These are phyloP conservation scores for Fusarium nisikadoi DNA, from an alignment of 2,329 filamentous ascomycete genomes.

Conservation along the genomic window DNA sequence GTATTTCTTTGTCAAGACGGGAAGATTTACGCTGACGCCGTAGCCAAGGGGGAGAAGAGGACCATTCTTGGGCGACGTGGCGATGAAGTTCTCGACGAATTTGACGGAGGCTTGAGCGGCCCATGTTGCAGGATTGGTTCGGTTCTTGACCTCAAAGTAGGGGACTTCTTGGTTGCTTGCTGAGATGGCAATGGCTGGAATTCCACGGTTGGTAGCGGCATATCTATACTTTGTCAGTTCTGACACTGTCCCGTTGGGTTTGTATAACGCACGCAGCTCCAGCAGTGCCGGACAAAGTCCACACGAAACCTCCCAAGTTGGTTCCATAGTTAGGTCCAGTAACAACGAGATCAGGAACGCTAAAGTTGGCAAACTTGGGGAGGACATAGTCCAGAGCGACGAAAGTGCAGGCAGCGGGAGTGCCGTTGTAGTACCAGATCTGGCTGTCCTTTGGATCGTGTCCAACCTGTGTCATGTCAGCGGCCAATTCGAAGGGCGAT, in stretches of 20 bases:
- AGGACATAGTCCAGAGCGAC: conserved; percentile 67
- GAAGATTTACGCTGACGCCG: conserved; percentile 63
- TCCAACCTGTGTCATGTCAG: conserved; percentile 48
- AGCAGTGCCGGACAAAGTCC: conserved; percentile 61
- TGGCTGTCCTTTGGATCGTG: conserved; percentile 61
- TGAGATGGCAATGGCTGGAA: conserved; percentile 62
- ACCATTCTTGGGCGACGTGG: conserved; percentile 46
- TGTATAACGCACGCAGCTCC: conserved; percentile 53
- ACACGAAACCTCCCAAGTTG: conserved; percentile 65
- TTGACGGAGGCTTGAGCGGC: conserved; percentile 55
- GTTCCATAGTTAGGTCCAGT: conserved; percentile 66
- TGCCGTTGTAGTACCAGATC: conserved; percentile 71
- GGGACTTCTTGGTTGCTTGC: conserved; percentile 55
- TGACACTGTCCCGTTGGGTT: rapidly evolving
- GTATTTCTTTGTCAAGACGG: conserved; percentile 54
- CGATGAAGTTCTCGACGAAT: conserved; percentile 57
- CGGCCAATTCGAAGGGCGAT: rapidly evolving
- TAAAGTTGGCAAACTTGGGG: conserved; percentile 59
- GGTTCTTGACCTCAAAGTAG: conserved; percentile 52
- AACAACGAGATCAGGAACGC: conserved; percentile 63
- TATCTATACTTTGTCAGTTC: conserved; percentile 48
- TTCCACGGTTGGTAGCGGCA: conserved; percentile 58
- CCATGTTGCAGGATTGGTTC: conserved; percentile 57
- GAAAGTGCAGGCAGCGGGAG: conserved; percentile 65
- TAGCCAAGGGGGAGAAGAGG: conserved; percentile 60